Evolutionary conservation across 495 filamentous ascomycete species (phyloP).

Genomic region (Penicillium paradoxum): DNA sequence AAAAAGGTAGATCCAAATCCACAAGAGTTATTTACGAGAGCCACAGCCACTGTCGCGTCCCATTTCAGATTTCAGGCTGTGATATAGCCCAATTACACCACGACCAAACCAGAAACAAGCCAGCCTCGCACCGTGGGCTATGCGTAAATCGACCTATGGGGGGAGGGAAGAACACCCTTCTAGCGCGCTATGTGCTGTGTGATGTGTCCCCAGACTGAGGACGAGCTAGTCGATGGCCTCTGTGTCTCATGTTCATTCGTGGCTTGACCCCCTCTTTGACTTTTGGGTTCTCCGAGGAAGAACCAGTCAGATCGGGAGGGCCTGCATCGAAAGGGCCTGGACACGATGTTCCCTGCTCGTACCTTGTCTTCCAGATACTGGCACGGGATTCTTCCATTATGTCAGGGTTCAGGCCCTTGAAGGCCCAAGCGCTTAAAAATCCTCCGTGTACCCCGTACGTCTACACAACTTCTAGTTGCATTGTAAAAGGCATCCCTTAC

Average conservation of each 20-base stretch:
- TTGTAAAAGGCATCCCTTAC: background rate
- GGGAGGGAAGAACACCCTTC: background rate
- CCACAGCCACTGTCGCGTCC: background rate
- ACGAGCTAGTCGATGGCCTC: background rate
- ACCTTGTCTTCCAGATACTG: background rate
- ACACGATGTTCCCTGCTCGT: slow-evolving; percentile 3
- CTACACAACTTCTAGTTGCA: background rate
- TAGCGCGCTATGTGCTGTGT: background rate
- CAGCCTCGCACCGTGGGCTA: background rate
- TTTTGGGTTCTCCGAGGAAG: background rate
- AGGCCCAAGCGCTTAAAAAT: slow-evolving; percentile 2
- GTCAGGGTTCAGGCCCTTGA: slow-evolving; percentile 1
- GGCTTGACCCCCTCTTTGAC: background rate
- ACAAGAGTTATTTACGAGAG: background rate
- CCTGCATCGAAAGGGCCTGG: slow-evolving; percentile 3
- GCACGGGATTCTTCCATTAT: background rate
- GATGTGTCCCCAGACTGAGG: slow-evolving; percentile 1
- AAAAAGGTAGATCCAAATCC: background rate
- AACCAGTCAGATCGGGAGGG: slow-evolving; percentile 4
- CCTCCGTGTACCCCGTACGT: background rate
- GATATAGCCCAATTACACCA: background rate
- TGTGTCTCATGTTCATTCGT: slow-evolving; percentile 4
- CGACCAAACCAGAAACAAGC: background rate
- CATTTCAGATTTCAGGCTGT: background rate
- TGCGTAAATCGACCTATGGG: background rate